Conservation (phyloP, 306 rosid species). For the Sesbania bispinosa region DNA sequence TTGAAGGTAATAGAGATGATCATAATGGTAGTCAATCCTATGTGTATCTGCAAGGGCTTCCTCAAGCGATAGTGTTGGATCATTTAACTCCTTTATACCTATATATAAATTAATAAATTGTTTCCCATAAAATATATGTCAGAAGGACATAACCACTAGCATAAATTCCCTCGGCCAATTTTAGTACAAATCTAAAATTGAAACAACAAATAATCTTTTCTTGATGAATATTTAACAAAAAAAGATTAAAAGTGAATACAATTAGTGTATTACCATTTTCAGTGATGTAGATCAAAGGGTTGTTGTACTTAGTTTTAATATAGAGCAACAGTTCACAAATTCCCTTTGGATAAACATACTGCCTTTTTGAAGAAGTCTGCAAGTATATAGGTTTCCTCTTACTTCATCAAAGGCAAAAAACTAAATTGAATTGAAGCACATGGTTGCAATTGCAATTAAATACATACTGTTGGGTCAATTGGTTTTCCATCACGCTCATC, state of each 20-base stretch:
- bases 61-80: constrained; percentile 38
- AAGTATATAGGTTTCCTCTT: neutral
- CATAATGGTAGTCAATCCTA: constrained; percentile 37
- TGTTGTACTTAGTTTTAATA: constrained; percentile 20
- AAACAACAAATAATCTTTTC: no score
- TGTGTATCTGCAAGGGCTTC: constrained; percentile 41
- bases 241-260: neutral
- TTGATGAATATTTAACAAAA: neutral
- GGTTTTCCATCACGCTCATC: constrained; percentile 22
- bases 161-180: neutral
- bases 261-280: constrained; percentile 24
- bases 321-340: constrained; percentile 38
- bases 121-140: neutral
- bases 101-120: neutral
- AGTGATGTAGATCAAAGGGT: constrained; percentile 29
- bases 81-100: constrained; percentile 51
- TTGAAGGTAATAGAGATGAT: constrained; percentile 52
- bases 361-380: constrained; percentile 50
- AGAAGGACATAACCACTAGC: neutral
- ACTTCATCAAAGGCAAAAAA: neutral
- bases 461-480: constrained; percentile 28
- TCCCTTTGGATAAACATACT: constrained; percentile 48
- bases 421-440: neutral
- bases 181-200: neutral
- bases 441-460: neutral